phyloP scores from a whole-genome alignment of 768 basidiomycete species.

The Podaxis sp. region DNA sequence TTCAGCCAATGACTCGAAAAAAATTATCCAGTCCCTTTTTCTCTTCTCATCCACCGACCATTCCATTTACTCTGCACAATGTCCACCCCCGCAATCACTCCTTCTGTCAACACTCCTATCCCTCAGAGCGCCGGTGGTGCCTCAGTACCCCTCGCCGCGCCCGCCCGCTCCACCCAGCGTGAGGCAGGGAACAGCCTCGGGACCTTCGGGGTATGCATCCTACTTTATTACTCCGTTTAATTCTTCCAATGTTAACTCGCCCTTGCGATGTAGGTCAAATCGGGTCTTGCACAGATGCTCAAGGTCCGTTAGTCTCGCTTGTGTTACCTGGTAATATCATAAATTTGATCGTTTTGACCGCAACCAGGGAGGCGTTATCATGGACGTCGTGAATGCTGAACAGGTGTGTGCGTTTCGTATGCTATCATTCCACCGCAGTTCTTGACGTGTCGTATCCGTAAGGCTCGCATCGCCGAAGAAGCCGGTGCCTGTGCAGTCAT shows the following conservation, averaged over 20 bases:
- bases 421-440: slow-evolving; percentile 8
- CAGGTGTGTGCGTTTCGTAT: slow-evolving; percentile 30
- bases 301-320: slow-evolving; percentile 52
- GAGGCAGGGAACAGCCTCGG: slow-evolving; percentile 64
- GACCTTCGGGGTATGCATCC: slow-evolving; percentile 62
- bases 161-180: slow-evolving; percentile 49
- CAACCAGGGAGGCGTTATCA: slow-evolving; percentile 79
- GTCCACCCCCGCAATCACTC: slow-evolving; percentile 28
- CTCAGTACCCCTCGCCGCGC: slow-evolving; percentile 43
- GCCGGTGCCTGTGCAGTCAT: slow-evolving; percentile 98
- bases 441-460: slow-evolving; percentile 22
- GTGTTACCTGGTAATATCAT: slow-evolving; percentile 11
- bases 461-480: slow-evolving; percentile 96
- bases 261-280: slow-evolving; percentile 66
- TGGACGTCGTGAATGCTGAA: slow-evolving; percentile 91
- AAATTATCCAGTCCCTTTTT: slow-evolving; percentile 8
- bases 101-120: slow-evolving; percentile 33
- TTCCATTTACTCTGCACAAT: slow-evolving; percentile 19
- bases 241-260: slow-evolving; percentile 1
- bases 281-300: slow-evolving; percentile 95
- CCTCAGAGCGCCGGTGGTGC: slow-evolving; percentile 42
- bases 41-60: slow-evolving; percentile 15
- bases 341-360: slow-evolving; percentile 16
- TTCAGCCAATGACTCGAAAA: slow-evolving; percentile 17
- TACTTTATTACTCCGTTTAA: slow-evolving; percentile 15